Conservation (phyloP, 129 eudicot species). For the Pittosporum tobira region DNA sequence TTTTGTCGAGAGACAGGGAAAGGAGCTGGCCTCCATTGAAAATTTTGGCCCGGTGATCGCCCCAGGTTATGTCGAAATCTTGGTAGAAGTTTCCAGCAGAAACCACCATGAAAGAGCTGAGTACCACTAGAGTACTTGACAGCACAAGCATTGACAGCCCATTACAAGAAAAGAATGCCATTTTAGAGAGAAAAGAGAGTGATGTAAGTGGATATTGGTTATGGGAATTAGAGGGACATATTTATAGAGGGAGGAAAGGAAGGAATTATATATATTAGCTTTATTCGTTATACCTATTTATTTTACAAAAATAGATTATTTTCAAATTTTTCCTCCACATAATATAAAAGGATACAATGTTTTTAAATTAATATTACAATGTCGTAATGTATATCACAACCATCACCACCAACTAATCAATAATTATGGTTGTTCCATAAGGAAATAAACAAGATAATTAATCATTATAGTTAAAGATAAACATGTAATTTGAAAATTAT, state of each 20-base stretch:
- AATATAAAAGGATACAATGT: too few species aligned
- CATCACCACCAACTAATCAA: too few species aligned
- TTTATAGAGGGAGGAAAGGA: conserved; percentile 23
- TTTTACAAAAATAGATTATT: too few species aligned
- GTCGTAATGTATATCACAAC: too few species aligned
- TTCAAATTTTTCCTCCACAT: too few species aligned
- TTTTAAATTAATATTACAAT: too few species aligned
- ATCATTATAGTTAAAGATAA: too few species aligned
- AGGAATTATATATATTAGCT: conserved; percentile 17
- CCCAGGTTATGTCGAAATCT: conserved; percentile 69
- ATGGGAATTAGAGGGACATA: conserved; percentile 14
- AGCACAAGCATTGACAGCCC: conserved; percentile 16
- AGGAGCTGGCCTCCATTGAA: conserved; percentile 50
- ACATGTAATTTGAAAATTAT: too few species aligned
- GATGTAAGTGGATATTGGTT: conserved; percentile 19
- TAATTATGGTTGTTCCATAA: too few species aligned
- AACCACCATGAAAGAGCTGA: conserved; percentile 18
- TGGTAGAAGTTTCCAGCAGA: conserved; percentile 53
- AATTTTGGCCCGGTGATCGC: conserved; percentile 47
- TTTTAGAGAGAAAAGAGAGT: conserved; percentile 7
- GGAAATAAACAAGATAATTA: too few species aligned
- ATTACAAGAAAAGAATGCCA: conserved; percentile 15
- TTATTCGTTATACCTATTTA: too few species aligned
- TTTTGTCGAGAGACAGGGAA: conserved; percentile 54
- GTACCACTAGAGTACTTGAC: conserved; percentile 6